Base-by-base conservation (phyloP, 2,329 filamentous ascomycete species). In the Diaporthe sp. region DNA sequence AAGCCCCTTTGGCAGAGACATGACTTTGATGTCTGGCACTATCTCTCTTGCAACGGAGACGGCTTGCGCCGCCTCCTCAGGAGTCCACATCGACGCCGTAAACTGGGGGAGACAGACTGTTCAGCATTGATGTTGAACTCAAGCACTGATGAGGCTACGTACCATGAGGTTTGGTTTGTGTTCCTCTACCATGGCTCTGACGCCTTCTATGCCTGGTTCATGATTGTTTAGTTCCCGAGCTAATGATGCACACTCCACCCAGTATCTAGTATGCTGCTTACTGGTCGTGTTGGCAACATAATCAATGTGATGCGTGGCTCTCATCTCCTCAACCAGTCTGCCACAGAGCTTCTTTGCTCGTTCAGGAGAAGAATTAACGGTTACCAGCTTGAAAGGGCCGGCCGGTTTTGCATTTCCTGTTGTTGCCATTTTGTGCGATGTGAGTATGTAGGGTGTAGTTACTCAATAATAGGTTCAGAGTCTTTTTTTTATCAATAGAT, bases 321-420 rank as follows among this genome's bases (percentile, higher is more conserved):
- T 92, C 44, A 94, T 82, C 17, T 87, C 88, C 74, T 92, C 90
- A 15, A 89, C 86, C 51, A 94, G 82, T 0, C 90, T 87, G 15
- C 92, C 92, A 79, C 93, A 89, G 46, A 94, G 83, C 10, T 86
- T 83, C 83, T 91, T 90, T 46, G 92, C 92, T 74, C 92, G 87
- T 77, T 93, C 92, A 0, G 92, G 92, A 2, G 89, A 91, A 1
- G 89, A 93, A 84, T 94, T 94, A 78, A 94, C 91, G 2, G 91
- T 94, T 42, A 93, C 88, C 17, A 94, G 88, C 79, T 86, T 89
- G 83, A 88, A 94, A 4, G 91, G 91, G 25, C 90, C 90, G 19
- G 88, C 55, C 53, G 28, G 55, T 85, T 68, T 58, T 74, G 31
- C 34, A 4, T 44, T 53, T 69, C 15, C 34, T 22, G 49, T 55